Conservation (phyloP, 805 yeast genomes). For the Candida xiaguanensis region DNA sequence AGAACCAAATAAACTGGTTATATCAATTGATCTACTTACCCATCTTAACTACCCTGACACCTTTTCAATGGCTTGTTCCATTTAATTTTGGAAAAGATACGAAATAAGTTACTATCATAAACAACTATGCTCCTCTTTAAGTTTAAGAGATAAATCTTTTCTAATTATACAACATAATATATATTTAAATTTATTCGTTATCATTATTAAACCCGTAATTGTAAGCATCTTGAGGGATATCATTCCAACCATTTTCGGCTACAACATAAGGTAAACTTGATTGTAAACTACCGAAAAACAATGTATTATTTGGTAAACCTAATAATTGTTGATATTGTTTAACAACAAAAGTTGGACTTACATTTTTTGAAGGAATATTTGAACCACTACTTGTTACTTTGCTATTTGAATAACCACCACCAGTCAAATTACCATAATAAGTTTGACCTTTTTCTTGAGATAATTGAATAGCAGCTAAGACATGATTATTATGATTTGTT, state of each 20-base stretch:
- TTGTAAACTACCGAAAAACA: slow-evolving; percentile 42
- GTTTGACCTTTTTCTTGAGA: slow-evolving; percentile 6
- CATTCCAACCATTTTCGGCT: slow-evolving; percentile 43
- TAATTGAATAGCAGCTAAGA: slow-evolving; percentile 6
- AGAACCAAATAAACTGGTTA: too few relatives aligned
- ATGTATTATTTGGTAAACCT: slow-evolving; percentile 48
- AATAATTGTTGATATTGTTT: slow-evolving; percentile 53
- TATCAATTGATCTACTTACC: too few relatives aligned
- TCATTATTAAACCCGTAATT: slow-evolving; percentile 12
- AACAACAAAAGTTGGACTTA: slow-evolving; percentile 51
- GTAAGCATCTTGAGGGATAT: slow-evolving; percentile 18
- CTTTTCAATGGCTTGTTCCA: too few relatives aligned
- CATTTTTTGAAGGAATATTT: slow-evolving; percentile 27
- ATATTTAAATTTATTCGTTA: slow-evolving; percentile 1
- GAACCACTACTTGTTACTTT: slow-evolving; percentile 4
- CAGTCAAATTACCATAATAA: slow-evolving; percentile 5
- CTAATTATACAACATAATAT: slow-evolving; percentile 1
- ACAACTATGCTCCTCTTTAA: too few relatives aligned
- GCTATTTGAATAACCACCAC: slow-evolving; percentile 4
- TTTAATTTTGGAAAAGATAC: too few relatives aligned
- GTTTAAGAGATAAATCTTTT: too few relatives aligned
- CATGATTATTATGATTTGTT: slow-evolving; percentile 8
- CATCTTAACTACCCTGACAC: too few relatives aligned
- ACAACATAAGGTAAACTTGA: slow-evolving; percentile 54
- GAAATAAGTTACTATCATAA: too few relatives aligned